Conservation (phyloP, 306 rosid species). For the Prunus campanulata region DNA sequence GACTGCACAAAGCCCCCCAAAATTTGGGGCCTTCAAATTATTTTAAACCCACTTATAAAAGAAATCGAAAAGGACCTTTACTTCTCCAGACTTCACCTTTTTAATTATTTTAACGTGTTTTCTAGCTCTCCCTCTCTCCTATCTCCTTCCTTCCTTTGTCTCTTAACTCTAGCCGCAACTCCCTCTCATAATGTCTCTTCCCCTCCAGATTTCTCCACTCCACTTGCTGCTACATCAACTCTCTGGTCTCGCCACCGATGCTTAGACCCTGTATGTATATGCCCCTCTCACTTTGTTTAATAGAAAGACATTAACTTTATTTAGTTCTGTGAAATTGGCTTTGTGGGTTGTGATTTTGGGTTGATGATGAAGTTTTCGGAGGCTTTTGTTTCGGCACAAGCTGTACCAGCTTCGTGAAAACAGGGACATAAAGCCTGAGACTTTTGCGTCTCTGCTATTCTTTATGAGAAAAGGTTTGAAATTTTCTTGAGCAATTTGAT, state of each 20-base stretch:
- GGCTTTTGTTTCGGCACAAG: constrained; percentile 81
- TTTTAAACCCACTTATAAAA: too few species aligned
- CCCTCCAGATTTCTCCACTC: too few species aligned
- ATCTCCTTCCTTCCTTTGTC: too few species aligned
- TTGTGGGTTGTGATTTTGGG: not conserved
- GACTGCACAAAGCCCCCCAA: too few species aligned
- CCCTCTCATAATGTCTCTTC: too few species aligned
- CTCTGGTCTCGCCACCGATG: constrained; percentile 91
- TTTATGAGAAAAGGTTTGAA: constrained; percentile 75
- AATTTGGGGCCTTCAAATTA: too few species aligned
- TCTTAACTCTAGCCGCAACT: too few species aligned
- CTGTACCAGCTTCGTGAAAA: constrained; percentile 86
- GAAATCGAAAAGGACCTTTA: too few species aligned
- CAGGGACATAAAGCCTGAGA: constrained; percentile 90
- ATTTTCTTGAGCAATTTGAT: not conserved
- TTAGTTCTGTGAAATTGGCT: not conserved
- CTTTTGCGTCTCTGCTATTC: constrained; percentile 86
- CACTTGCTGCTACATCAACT: constrained; percentile 15
- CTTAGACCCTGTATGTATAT: constrained; percentile 72
- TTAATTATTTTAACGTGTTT: too few species aligned
- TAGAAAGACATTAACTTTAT: too few species aligned
- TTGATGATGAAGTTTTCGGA: constrained; percentile 49
- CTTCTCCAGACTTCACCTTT: too few species aligned
- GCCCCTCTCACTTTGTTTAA: not conserved
- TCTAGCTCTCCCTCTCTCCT: too few species aligned